Conservation (phyloP, 345 rosid species). For the Arabidopsis arenosa region DNA sequence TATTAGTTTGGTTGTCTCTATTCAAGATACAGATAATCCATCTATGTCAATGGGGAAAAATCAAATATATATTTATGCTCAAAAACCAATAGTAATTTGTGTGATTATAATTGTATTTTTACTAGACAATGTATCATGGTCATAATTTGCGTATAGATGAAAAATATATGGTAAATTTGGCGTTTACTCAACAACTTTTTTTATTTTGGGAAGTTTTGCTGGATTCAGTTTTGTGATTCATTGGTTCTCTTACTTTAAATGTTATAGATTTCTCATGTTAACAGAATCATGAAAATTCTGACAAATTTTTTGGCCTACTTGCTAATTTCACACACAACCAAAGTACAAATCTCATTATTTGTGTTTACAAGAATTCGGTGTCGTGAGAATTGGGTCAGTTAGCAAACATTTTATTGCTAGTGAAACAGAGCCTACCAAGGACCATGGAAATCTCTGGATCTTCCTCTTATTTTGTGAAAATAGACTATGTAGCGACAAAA, state of each 20-base stretch:
- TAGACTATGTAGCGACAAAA: constrained; percentile 61
- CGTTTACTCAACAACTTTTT: background rate
- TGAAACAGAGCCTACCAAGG: background rate
- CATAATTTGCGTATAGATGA: background rate
- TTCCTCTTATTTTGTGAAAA: constrained; percentile 55
- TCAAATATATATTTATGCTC: constrained; percentile 9
- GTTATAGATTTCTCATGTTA: background rate
- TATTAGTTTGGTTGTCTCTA: constrained; percentile 41
- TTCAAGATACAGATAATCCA: constrained; percentile 39
- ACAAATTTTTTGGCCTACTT: background rate
- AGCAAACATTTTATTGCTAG: background rate
- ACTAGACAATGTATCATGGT: constrained; percentile 13
- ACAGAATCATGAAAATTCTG: background rate
- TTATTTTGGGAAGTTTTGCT: background rate
- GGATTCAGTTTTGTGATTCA: background rate
- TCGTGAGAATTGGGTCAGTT: background rate
- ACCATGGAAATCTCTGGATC: constrained; percentile 9
- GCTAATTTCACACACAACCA: background rate
- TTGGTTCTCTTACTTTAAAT: background rate
- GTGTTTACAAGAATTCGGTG: background rate
- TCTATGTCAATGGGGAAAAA: constrained; percentile 31
- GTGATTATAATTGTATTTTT: background rate
- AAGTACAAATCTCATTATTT: constrained; percentile 10
- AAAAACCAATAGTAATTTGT: constrained; percentile 45
- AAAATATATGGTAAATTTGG: background rate